Percentiles rank a stretch among this genome's conserved stretches.
These are phyloP conservation scores for Alternaria atra DNA, from an alignment of 2,329 filamentous ascomycete genomes.

Conservation along the genomic window DNA sequence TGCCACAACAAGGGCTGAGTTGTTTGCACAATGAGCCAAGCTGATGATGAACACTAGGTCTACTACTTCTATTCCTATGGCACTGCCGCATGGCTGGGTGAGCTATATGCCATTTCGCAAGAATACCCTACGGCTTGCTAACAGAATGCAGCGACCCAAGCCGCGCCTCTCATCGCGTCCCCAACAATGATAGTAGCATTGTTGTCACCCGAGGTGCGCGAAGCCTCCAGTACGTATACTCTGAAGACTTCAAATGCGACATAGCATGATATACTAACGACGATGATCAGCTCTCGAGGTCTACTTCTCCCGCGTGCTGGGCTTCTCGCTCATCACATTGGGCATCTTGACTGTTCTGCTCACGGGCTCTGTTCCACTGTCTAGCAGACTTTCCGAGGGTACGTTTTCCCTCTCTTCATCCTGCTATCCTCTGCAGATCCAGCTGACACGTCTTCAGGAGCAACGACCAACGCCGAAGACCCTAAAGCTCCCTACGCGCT, in stretches of 20 bases:
- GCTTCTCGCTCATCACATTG: constrained; percentile 71
- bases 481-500: constrained; percentile 61
- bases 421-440: neutral
- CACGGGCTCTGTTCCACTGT: constrained; percentile 74
- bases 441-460: constrained; percentile 30
- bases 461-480: constrained; percentile 46
- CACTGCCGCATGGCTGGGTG: constrained; percentile 55
- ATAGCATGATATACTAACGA: neutral
- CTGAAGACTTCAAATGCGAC: neutral
- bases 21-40: neutral
- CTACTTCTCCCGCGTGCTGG: constrained; percentile 78
- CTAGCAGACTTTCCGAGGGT: constrained; percentile 56
- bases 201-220: constrained; percentile 65
- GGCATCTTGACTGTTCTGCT: constrained; percentile 72
- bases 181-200: constrained; percentile 70
- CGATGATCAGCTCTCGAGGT: constrained; percentile 65
- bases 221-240: constrained; percentile 60
- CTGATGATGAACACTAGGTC: constrained; percentile 45
- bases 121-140: constrained; percentile 5
- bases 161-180: constrained; percentile 64
- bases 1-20: neutral
- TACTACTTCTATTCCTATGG: constrained; percentile 56
- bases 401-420: neutral
- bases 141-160: constrained; percentile 48
- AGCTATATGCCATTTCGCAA: neutral